Evolutionary conservation across 305 asterid species (phyloP), one percentile per base, ranked within the genome.

Genomic region (Ajuga reptans): DNA sequence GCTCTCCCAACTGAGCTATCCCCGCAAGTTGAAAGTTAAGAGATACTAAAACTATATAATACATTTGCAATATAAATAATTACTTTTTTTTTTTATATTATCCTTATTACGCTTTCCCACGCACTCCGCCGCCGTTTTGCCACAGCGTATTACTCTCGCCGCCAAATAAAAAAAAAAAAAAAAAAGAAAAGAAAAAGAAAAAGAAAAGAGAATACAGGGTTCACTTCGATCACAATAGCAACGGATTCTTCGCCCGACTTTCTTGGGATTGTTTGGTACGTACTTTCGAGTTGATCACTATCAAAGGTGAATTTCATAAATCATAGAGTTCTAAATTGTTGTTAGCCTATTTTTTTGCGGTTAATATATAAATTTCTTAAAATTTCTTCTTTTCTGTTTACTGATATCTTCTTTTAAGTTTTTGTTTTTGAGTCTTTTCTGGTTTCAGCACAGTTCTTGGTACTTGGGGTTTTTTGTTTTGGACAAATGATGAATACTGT

Each of bases 1-100:
- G 88, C 93, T 88, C 98, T 90, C 95, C 91, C 90, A 90, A 90
- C 92, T 89, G 95, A 89, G 89, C 91, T 89, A 84, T 89, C 90
- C 96, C 91, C 91, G 84, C 90, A 6, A n/a, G n/a, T n/a, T n/a
- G n/a, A n/a, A n/a, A n/a, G n/a, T n/a, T n/a, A n/a, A n/a, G n/a
- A n/a, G n/a, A n/a, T n/a, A n/a, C n/a, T n/a, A n/a, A n/a, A n/a
- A n/a, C n/a, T n/a, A n/a, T n/a, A n/a, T n/a, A n/a, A n/a, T n/a
- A n/a, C n/a, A n/a, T n/a, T n/a, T n/a, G n/a, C n/a, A n/a, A n/a
- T n/a, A n/a, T n/a, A n/a, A n/a, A n/a, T n/a, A n/a, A n/a, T n/a
- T n/a, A n/a, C n/a, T n/a, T n/a, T n/a, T n/a, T n/a, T n/a, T n/a
- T n/a, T n/a, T n/a, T 21, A 21, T 21, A 21, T 21, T 21, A 21